These are phyloP conservation scores for Perilla frutescens DNA, from an alignment of 257 asterid genomes.

Conservation along the genomic window DNA sequence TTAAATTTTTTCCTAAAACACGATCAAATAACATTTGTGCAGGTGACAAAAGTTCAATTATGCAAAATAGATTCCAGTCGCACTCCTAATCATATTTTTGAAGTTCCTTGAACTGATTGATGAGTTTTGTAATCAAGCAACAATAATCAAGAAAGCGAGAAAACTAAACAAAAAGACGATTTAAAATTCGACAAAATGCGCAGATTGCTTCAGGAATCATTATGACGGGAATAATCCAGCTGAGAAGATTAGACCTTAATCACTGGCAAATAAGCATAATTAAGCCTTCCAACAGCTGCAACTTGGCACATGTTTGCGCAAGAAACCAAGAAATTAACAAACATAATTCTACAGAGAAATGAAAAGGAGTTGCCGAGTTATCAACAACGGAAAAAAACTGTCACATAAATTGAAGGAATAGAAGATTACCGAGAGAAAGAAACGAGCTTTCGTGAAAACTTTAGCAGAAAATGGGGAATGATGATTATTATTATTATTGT, in stretches of 20 bases:
- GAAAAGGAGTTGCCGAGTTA: not conserved
- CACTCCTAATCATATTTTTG: not conserved
- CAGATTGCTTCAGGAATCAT: slow-evolving; percentile 5
- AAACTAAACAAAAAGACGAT: not conserved
- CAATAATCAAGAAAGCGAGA: not conserved
- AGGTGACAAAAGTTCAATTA: not conserved
- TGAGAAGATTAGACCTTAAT: not conserved
- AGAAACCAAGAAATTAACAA: slow-evolving; percentile 6
- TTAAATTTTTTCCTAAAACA: not conserved
- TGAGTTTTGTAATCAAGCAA: not conserved
- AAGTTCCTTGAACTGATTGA: not conserved
- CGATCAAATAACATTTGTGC: slow-evolving; percentile 7
- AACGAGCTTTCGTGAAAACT: slow-evolving; percentile 10
- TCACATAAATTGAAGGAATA: not conserved
- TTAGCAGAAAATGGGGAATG: slow-evolving; percentile 20
- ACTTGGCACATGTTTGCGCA: not conserved
- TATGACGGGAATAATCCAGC: slow-evolving; percentile 7
- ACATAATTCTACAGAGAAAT: slow-evolving; percentile 8
- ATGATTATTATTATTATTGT: not conserved
- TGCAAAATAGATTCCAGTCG: not conserved
- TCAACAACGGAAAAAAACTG: not conserved
- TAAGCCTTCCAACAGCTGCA: not conserved
- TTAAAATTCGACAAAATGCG: not conserved
- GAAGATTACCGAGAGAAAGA: slow-evolving; percentile 32
- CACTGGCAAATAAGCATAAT: slow-evolving; percentile 21